Evolutionary conservation across 352 stramenopile genomes (phyloP).

Genomic region (Globisporangium echinulatum): DNA sequence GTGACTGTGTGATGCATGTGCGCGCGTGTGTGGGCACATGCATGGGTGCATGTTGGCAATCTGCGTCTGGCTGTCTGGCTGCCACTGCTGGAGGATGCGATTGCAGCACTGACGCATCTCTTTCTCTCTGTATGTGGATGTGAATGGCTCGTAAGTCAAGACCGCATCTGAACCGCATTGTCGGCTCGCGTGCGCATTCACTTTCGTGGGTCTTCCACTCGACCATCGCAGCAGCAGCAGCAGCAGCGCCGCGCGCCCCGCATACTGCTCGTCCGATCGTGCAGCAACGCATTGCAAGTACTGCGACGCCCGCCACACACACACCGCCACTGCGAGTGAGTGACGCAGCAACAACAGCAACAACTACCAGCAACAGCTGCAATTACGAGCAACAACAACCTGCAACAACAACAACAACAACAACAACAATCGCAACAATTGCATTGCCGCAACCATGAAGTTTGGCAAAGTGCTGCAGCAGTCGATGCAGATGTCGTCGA

Average conservation of each 20-base stretch:
- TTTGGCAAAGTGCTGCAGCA: slow-evolving; percentile 86
- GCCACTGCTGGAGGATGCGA: background rate
- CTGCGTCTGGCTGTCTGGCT: background rate
- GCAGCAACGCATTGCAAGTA: too few species aligned
- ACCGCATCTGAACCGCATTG: slow-evolving; percentile 4
- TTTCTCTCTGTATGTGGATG: background rate
- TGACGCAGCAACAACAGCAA: background rate
- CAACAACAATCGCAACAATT: background rate
- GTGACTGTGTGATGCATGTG: background rate
- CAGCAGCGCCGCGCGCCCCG: too few species aligned
- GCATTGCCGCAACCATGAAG: slow-evolving; percentile 46
- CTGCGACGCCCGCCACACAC: background rate
- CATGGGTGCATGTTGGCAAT: background rate
- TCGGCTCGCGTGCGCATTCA: background rate
- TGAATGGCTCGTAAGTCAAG: slow-evolving; percentile 1
- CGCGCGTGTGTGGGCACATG: background rate
- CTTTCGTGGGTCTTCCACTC: background rate
- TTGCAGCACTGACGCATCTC: slow-evolving; percentile 2
- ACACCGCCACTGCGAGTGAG: background rate
- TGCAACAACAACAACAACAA: background rate
- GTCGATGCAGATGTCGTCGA: slow-evolving; percentile 80
- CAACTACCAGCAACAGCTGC: background rate
- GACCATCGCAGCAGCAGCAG: slow-evolving; percentile 2
- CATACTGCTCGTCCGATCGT: too few species aligned
- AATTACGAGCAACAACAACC: background rate